phyloP scores from a whole-genome alignment of 176 grass and related monocot species.

The Zea luxurians region DNA sequence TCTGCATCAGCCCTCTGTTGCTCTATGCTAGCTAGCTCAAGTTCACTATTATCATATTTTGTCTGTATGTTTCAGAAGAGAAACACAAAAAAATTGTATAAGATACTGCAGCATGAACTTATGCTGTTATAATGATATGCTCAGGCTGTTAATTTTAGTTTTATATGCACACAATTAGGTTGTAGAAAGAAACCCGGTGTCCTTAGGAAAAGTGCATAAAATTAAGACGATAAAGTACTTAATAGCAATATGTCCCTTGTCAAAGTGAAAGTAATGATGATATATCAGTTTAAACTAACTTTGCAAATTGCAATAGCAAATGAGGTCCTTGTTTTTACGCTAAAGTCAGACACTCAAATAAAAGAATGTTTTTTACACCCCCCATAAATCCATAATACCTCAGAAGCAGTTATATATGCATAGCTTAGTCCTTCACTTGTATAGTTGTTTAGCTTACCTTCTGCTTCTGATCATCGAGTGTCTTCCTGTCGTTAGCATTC shows the following conservation, averaged over 20 bases:
- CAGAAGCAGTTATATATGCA: neutral
- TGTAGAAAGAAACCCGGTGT: constrained; percentile 16
- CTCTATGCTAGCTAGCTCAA: constrained; percentile 70
- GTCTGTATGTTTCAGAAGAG: constrained; percentile 27
- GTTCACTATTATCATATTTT: constrained; percentile 60
- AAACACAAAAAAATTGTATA: constrained; percentile 13
- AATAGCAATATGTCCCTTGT: neutral
- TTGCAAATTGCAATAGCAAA: too few species aligned
- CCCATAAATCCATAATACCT: neutral
- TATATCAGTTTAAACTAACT: constrained; percentile 2
- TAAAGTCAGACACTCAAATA: too few species aligned
- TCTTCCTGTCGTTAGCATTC: constrained; percentile 66
- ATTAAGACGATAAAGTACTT: constrained; percentile 21
- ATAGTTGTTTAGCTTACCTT: constrained; percentile 56
- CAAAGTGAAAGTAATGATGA: constrained; percentile 5
- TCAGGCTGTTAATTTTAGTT: constrained; percentile 2
- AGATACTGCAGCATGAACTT: neutral
- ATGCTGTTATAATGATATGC: constrained; percentile 11
- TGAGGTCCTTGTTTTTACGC: too few species aligned
- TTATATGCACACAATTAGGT: neutral
- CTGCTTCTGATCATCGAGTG: constrained; percentile 66
- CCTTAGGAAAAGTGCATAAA: constrained; percentile 1
- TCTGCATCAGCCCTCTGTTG: constrained; percentile 80
- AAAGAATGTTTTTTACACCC: too few species aligned
- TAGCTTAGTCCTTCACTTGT: constrained; percentile 17